Base-by-base conservation (phyloP, 140 eudicot species). In the Oenanthe javanica region DNA sequence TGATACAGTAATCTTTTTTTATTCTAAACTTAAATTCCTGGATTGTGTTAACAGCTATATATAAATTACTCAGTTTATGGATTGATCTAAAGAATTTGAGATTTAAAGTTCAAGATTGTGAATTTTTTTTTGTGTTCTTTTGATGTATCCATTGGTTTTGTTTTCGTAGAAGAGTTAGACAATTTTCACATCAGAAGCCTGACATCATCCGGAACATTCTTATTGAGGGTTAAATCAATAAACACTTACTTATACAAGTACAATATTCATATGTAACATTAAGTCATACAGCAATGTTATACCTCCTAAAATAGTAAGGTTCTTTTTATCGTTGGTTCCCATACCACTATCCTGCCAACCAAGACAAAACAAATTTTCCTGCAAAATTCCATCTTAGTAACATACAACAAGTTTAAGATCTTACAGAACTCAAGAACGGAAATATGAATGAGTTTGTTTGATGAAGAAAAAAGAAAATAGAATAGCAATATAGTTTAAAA, bases 281-380 rank as follows among this genome's bases (percentile, higher is more conserved):
- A 76, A 49, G 42, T 57, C 10, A 40, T 19, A 40, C 14, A 46
- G 15, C 49, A 76, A 52, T 52, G 76, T 73, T 72, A 42, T 81
- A 94, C 98, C 98, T 92, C 98, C 97, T 77, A 94, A 79, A 75
- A 92, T 84, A 31, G 92, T 90, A 23, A 90, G 82, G 81, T 94
- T 91, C 80, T 31, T 81, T 75, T 82, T 83, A 73, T 91, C 96
- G 21, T 77, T 77, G 69, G 97, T 83, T 74, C 86, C 92, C 88
- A 84, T 12, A 45, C 97, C 98, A 81, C 88, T 90, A 71, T 88
- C 92, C 85, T 94, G 97, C 97, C 97, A 94, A 78, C 98, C 98
- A 85, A 94, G 85, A 77, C 98, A 94, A 83, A 87, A 84, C 82
- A 71, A 82, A 79, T 88, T 93, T 87, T 94, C 98, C 98, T 94